Conservation (phyloP, 352 stramenopile genomes). For the Globisporangium solare region DNA sequence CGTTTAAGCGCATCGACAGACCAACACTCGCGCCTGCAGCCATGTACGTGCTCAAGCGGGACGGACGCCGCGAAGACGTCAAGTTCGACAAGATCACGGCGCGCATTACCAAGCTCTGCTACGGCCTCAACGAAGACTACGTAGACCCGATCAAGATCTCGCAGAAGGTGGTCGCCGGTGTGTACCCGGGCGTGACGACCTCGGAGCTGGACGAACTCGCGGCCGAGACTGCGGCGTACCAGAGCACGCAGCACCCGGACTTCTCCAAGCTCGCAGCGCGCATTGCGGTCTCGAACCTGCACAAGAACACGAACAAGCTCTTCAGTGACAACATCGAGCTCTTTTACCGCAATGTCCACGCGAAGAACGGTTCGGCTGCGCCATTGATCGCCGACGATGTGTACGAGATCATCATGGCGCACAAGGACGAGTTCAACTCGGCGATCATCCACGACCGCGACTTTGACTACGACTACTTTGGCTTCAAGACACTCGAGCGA, state of each 20-base stretch:
- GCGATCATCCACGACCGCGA: conserved; percentile 97
- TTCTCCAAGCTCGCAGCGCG: conserved; percentile 97
- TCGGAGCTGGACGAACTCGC: conserved; percentile 97
- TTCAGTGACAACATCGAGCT: conserved; percentile 93
- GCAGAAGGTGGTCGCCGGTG: conserved; percentile 98
- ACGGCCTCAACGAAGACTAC: conserved; percentile 96
- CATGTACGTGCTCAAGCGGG: conserved; percentile 95
- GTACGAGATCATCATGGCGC: conserved; percentile 93
- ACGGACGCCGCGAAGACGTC: conserved; percentile 91
- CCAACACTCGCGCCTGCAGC: neutral
- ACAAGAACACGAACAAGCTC: conserved; percentile 98
- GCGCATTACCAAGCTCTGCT: conserved; percentile 97
- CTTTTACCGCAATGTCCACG: conserved; percentile 95
- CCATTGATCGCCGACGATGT: conserved; percentile 94
- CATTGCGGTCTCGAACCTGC: conserved; percentile 98
- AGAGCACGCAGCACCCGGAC: conserved; percentile 97
- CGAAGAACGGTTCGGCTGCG: conserved; percentile 91
- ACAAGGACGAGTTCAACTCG: conserved; percentile 95
- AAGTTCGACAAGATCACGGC: conserved; percentile 99
- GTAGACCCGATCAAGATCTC: conserved; percentile 96
- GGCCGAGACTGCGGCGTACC: conserved; percentile 96
- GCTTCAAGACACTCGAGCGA: conserved; percentile 98
- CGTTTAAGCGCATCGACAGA: neutral
- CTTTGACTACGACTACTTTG: conserved; percentile 99
- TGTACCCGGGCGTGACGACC: conserved; percentile 99